Evolutionary conservation across 805 yeast genomes (phyloP).

Genomic region (Nakazawaea sp.): DNA sequence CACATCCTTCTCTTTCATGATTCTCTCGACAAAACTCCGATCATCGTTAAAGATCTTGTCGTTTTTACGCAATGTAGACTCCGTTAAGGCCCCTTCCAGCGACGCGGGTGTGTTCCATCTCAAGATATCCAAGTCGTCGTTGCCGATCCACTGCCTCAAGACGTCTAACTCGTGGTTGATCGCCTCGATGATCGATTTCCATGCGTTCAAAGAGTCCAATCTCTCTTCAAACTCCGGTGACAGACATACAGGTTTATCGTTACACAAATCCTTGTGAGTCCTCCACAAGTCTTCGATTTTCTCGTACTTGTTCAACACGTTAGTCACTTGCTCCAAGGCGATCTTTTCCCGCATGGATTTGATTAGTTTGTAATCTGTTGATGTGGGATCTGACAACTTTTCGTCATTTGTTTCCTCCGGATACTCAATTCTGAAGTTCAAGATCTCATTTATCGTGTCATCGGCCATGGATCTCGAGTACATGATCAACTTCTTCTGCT

Average conservation of each 20-base stretch:
- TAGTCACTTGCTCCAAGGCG: constrained; percentile 46
- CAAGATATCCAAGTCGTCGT: constrained; percentile 64
- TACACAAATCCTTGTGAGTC: constrained; percentile 67
- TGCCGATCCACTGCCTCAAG: constrained; percentile 77
- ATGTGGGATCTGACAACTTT: not conserved
- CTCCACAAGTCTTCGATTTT: constrained; percentile 74
- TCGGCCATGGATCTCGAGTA: constrained; percentile 70
- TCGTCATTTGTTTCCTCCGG: constrained; percentile 21
- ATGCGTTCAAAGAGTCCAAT: constrained; percentile 73
- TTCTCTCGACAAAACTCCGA: constrained; percentile 72
- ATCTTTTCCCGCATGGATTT: constrained; percentile 17
- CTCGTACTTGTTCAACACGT: constrained; percentile 53
- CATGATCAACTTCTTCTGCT: constrained; percentile 64
- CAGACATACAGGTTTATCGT: constrained; percentile 68
- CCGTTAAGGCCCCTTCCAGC: constrained; percentile 10
- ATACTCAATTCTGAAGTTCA: constrained; percentile 52
- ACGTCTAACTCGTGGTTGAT: constrained; percentile 55
- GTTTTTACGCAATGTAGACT: constrained; percentile 4
- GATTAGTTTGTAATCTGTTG: constrained; percentile 1
- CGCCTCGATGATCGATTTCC: constrained; percentile 72
- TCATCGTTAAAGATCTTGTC: constrained; percentile 47
- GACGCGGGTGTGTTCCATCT: constrained; percentile 16
- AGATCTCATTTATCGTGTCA: constrained; percentile 59
- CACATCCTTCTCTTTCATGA: constrained; percentile 74
- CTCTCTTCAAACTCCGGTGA: constrained; percentile 56